Evolutionary conservation across 1,139 yeast species (phyloP).

Genomic region (Scheffersomyces segobiensis): DNA sequence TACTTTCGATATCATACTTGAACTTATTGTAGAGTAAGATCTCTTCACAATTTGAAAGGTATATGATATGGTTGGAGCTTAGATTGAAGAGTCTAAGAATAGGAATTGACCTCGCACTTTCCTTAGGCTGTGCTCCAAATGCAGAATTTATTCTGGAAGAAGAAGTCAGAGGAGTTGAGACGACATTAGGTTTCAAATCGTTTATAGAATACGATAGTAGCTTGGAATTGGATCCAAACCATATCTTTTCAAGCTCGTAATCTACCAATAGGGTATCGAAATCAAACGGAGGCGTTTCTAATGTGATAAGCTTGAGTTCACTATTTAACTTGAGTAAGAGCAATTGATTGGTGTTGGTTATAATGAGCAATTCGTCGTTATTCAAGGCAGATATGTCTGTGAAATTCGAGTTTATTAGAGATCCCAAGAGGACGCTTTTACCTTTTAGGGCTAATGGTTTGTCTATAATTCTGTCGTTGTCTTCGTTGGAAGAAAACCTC

Average conservation of each 20-base stretch:
- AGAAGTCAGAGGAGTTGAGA: conserved; percentile 3
- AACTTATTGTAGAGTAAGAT: conserved; percentile 23
- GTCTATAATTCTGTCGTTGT: conserved; percentile 15
- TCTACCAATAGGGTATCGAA: conserved; percentile 23
- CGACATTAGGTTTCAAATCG: conserved; percentile 15
- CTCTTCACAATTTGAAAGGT: conserved; percentile 33
- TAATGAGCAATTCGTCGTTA: conserved; percentile 40
- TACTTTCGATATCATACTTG: conserved; percentile 5
- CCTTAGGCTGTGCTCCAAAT: conserved; percentile 4
- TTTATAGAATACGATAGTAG: conserved; percentile 7
- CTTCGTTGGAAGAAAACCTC: conserved; percentile 33
- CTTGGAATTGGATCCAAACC: conserved; percentile 17
- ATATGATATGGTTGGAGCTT: conserved; percentile 21
- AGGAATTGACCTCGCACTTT: conserved; percentile 3
- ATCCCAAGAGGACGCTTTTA: conserved; percentile 57
- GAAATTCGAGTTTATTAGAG: conserved; percentile 48
- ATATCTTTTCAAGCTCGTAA: conserved; percentile 19
- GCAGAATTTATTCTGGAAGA: conserved; percentile 2
- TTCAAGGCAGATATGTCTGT: conserved; percentile 36
- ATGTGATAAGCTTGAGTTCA: conserved; percentile 21
- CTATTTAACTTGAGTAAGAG: conserved; percentile 27
- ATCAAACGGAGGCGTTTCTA: conserved; percentile 18
- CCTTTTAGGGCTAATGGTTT: conserved; percentile 47
- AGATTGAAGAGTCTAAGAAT: conserved; percentile 14
- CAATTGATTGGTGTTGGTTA: conserved; percentile 45